Evolutionary conservation across 768 basidiomycete species (phyloP).

Genomic region (Neoboletus subvelutipes): DNA sequence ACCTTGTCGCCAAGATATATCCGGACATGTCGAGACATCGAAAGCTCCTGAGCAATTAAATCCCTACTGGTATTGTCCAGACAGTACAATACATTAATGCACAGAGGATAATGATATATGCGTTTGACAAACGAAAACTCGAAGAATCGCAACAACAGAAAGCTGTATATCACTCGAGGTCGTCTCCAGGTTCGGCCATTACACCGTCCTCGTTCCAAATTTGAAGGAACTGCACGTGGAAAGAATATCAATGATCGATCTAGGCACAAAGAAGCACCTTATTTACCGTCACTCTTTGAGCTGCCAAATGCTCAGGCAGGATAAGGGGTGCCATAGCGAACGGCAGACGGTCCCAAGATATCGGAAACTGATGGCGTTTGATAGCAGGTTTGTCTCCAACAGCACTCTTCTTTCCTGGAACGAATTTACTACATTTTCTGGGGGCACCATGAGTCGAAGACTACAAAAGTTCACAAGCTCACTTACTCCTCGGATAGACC

Average conservation of each 20-base stretch:
- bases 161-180: slow-evolving; percentile 35
- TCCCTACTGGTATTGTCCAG: slow-evolving; percentile 8
- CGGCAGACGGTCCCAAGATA: slow-evolving; percentile 74
- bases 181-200: slow-evolving; percentile 58
- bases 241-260: slow-evolving; percentile 1
- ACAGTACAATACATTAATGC: slow-evolving; percentile 30
- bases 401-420: slow-evolving; percentile 84
- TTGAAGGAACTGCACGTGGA: slow-evolving; percentile 55
- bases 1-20: neutral
- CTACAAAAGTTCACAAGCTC: neutral
- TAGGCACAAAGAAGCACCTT: slow-evolving; percentile 8
- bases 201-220: slow-evolving; percentile 85
- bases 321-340: slow-evolving; percentile 60
- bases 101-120: slow-evolving; percentile 30
- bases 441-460: neutral
- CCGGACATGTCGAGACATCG: neutral
- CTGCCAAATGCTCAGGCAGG: slow-evolving; percentile 57
- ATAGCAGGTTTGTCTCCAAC: slow-evolving; percentile 80
- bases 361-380: slow-evolving; percentile 57
- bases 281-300: slow-evolving; percentile 66
- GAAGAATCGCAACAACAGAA: neutral
- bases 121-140: neutral
- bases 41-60: slow-evolving; percentile 12
- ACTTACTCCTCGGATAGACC: slow-evolving; percentile 89
- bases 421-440: slow-evolving; percentile 91